Evolutionary conservation across 768 basidiomycete species (phyloP).

Genomic region (Hericium alpestre): DNA sequence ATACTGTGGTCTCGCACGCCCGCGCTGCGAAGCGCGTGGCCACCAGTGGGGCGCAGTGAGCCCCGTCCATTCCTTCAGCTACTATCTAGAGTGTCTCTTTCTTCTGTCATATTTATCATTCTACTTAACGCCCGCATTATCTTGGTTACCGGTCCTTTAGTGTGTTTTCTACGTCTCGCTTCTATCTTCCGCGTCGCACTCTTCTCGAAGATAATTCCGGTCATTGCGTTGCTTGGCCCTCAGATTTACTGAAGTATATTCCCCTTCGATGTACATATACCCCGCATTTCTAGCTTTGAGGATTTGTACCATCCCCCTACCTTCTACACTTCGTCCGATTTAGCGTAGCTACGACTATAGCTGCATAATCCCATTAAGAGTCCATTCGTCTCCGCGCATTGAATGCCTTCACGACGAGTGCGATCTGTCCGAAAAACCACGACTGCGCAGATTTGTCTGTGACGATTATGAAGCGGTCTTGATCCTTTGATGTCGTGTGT

Average conservation of each 20-base stretch:
- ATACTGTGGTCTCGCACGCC: conserved; percentile 21
- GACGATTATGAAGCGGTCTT: conserved; percentile 69
- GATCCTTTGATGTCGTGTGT: conserved; percentile 65
- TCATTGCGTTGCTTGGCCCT: neutral
- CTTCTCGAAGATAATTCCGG: neutral
- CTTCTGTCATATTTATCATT: neutral
- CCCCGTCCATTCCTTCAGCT: neutral
- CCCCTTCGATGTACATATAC: conserved; percentile 1
- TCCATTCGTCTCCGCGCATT: conserved; percentile 71
- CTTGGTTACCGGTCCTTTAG: neutral
- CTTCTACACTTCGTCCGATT: too few species aligned
- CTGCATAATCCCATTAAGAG: conserved; percentile 10
- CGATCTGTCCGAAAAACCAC: conserved; percentile 76
- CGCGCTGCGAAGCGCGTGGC: neutral
- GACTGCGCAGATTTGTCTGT: conserved; percentile 63
- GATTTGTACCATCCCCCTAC: too few species aligned
- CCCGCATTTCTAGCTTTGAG: too few species aligned
- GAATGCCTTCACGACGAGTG: conserved; percentile 65
- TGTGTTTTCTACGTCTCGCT: neutral
- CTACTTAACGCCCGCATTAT: neutral
- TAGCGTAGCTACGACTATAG: too few species aligned
- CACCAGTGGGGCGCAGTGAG: neutral
- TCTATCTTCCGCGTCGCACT: neutral
- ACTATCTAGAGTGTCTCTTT: neutral
- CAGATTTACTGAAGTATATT: neutral